Evolutionary conservation across 805 yeast genomes (phyloP), one percentile per base, ranked within the genome.

Genomic region (Candida pseudofarinosa): DNA sequence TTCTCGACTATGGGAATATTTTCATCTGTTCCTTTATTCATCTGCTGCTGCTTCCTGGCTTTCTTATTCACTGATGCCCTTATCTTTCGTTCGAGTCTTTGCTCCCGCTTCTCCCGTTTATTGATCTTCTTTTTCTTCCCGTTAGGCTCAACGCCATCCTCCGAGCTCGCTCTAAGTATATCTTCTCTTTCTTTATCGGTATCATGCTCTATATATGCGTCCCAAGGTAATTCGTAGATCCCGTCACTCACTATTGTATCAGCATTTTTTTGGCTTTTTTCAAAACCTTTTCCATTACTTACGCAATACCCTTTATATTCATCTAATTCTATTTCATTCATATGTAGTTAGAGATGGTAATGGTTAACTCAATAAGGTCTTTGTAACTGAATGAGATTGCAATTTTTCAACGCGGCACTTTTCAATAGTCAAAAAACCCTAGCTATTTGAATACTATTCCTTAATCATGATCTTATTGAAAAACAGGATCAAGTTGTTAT

Each of bases 141-240:
- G 10, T 18, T 39, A 23, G 6, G 6, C 10, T 7, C 10, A 10
- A 10, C 28, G 10, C 28, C 28, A 23, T 23, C 28, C 10, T 23
- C 28, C 10, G 28, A 6, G 6, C 10, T 7, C 28, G 32, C 48
- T n/a, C 18, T 48, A 10, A 40, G 44, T 16, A 39, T 39, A 41
- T 26, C 51, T 17, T 36, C 41, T 17, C 44, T 35, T 15, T 44
- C 44, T 38, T 33, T 12, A 41, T 38, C 23, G 12, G 20, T 36
- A 16, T 40, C 4, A 33, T 34, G 31, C n/a, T 41, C 10, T 10
- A 23, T 7, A 10, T 23, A 23, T 10, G 28, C 37, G 35, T 41
- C 35, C 48, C 48, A 45, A 13, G 45, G 42, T 16, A 74, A 55
- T 33, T 52, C 62, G 43, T 73, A 77, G 48, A 75, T 69, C 12